Conservation (phyloP, 345 rosid species). For the Eucalyptus pauciflora region DNA sequence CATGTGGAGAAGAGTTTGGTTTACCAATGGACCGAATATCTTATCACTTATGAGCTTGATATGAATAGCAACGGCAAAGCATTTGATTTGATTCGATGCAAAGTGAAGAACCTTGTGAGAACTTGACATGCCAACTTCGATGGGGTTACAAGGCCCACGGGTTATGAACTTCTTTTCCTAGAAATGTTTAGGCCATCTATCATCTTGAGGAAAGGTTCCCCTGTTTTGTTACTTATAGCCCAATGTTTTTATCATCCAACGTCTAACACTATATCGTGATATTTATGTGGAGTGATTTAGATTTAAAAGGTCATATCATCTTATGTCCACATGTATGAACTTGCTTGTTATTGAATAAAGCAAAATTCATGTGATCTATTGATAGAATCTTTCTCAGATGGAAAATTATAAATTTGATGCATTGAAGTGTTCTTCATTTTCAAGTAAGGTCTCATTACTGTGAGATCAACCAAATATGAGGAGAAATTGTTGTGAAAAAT, state of each 20-base stretch:
- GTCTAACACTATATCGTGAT: neutral
- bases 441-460: neutral
- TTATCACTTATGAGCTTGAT: neutral
- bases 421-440: neutral
- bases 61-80: neutral
- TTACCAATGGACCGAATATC: neutral
- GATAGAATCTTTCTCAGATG: neutral
- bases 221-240: neutral
- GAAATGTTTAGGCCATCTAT: neutral
- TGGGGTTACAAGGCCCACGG: neutral
- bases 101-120: neutral
- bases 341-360: neutral
- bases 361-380: neutral
- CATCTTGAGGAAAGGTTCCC: neutral
- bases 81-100: neutral
- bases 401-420: neutral
- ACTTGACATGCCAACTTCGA: neutral
- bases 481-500: neutral
- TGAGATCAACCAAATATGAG: neutral
- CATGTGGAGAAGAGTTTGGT: neutral
- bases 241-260: neutral
- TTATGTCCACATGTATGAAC: neutral
- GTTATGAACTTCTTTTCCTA: neutral
- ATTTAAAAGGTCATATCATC: neutral
- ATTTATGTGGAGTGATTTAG: neutral